Conservation (phyloP, 2,329 filamentous ascomycete genomes). For the Cercospora sp. region DNA sequence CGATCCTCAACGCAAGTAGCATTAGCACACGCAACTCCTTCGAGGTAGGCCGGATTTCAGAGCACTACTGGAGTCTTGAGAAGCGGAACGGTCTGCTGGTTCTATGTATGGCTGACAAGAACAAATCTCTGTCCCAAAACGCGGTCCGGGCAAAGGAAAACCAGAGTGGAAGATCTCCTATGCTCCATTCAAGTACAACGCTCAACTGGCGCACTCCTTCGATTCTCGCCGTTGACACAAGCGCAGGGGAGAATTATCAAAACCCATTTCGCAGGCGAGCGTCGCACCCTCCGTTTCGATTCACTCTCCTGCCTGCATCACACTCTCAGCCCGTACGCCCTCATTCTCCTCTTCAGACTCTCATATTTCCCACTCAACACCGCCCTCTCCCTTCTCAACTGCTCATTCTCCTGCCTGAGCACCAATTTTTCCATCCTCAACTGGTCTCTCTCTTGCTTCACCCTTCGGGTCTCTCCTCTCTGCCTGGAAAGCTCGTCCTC, state of each 20-base stretch:
- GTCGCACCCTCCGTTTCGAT: not conserved
- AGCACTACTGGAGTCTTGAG: not conserved
- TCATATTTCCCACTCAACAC: not conserved
- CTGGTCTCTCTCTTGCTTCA: conserved; percentile 9
- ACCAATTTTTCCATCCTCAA: conserved; percentile 1
- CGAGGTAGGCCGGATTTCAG: not conserved
- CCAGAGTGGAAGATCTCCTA: not conserved
- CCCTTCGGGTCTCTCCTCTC: not conserved
- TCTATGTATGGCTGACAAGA: not conserved
- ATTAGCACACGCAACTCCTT: not conserved
- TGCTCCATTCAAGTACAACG: not conserved
- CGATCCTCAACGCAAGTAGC: not conserved
- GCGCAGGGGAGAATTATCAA: not conserved
- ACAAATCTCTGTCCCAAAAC: not conserved
- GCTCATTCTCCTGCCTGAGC: conserved; percentile 8
- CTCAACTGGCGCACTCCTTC: not conserved
- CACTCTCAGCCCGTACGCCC: not conserved
- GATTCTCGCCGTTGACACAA: not conserved
- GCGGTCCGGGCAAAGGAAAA: not conserved
- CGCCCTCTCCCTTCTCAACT: conserved; percentile 9
- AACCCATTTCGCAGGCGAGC: not conserved
- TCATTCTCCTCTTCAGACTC: not conserved
- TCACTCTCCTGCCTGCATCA: not conserved
- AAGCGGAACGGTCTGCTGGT: not conserved
- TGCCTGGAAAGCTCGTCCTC: conserved; percentile 2